These are phyloP conservation scores for Malassezia cuniculi DNA, from an alignment of 1,284 basidiomycete species.

Conservation along the genomic window DNA sequence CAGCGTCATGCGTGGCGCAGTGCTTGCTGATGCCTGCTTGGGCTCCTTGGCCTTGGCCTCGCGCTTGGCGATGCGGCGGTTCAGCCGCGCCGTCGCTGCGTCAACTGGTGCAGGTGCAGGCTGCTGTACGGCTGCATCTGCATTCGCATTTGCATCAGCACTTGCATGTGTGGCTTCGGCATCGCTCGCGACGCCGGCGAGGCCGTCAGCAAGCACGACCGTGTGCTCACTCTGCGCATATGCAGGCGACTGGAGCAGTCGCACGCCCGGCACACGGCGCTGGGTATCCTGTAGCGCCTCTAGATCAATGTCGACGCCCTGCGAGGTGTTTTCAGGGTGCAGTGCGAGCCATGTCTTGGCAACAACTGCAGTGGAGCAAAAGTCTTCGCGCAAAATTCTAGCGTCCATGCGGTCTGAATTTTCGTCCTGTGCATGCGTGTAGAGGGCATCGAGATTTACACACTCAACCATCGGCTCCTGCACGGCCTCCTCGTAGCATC, in stretches of 20 bases:
- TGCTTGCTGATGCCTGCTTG: background rate
- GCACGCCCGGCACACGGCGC: slow-evolving; percentile 3
- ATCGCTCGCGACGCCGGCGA: background rate
- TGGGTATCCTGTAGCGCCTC: slow-evolving; percentile 22
- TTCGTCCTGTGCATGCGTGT: slow-evolving; percentile 20
- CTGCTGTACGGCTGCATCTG: slow-evolving; percentile 20
- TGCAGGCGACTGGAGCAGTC: slow-evolving; percentile 22
- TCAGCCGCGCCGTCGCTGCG: slow-evolving; percentile 24
- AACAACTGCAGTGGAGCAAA: slow-evolving; percentile 26
- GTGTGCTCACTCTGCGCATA: slow-evolving; percentile 6
- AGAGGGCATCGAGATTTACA: slow-evolving; percentile 25
- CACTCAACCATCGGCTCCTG: slow-evolving; percentile 29
- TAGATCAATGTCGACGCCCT: slow-evolving; percentile 32
- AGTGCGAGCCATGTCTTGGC: slow-evolving; percentile 25
- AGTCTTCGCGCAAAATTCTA: slow-evolving; percentile 26
- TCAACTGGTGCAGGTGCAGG: background rate
- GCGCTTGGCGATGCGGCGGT: slow-evolving; percentile 19
- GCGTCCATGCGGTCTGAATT: slow-evolving; percentile 21
- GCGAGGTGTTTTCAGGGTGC: slow-evolving; percentile 14
- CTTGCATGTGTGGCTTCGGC: background rate
- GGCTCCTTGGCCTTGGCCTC: slow-evolving; percentile 8
- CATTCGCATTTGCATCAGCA: slow-evolving; percentile 1
- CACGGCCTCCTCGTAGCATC: slow-evolving; percentile 30
- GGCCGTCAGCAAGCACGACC: slow-evolving; percentile 4
- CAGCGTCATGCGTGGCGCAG: slow-evolving; percentile 15